These are phyloP conservation scores for Thelephora ganbajun DNA, from an alignment of 768 basidiomycete genomes.

Conservation along the genomic window DNA sequence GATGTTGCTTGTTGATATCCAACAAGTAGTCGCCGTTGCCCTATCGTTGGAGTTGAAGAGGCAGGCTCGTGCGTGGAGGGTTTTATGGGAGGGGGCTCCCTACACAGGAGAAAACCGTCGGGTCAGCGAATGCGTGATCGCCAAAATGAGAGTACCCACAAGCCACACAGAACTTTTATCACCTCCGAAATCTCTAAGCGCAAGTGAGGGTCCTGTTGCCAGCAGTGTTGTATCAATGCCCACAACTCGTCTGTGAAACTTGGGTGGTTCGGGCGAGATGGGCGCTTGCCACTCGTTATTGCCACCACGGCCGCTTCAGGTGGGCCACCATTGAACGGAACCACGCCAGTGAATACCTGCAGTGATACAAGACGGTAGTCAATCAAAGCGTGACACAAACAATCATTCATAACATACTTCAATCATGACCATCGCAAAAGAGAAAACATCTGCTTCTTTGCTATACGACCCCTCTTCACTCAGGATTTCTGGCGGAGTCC, in stretches of 20 bases:
- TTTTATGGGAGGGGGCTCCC: too few species aligned
- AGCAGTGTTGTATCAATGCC: conserved; percentile 1
- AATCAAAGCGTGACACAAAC: too few species aligned
- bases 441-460: background rate
- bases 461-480: background rate
- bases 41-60: too few species aligned
- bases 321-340: background rate
- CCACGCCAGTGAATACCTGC: background rate
- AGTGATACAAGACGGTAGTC: too few species aligned
- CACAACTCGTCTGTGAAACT: conserved; percentile 1
- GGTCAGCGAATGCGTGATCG: too few species aligned
- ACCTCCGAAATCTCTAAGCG: background rate
- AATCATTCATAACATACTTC: background rate
- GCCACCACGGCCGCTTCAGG: background rate
- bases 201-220: background rate
- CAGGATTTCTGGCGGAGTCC: background rate
- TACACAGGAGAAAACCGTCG: too few species aligned
- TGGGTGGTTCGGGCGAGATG: background rate
- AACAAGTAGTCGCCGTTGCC: too few species aligned
- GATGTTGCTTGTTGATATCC: too few species aligned
- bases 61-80: too few species aligned
- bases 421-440: background rate
- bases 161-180: too few species aligned
- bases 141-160: too few species aligned
- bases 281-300: background rate